These are phyloP conservation scores for Thielaviopsis populi DNA, from an alignment of 2,329 filamentous ascomycete genomes.

Conservation along the genomic window DNA sequence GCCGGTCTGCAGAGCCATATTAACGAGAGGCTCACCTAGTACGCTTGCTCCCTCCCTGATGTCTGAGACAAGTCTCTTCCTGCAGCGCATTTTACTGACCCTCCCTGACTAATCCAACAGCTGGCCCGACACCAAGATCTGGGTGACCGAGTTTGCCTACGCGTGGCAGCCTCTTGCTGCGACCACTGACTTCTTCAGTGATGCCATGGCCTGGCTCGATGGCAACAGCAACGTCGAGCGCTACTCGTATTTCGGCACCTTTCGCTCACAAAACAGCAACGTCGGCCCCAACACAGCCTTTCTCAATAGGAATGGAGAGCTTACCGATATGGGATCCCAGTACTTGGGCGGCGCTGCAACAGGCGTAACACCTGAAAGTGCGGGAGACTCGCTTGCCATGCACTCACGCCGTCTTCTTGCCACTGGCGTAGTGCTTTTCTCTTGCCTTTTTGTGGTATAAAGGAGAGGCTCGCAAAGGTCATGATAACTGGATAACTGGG, in stretches of 20 bases:
- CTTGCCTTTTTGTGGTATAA: not conserved
- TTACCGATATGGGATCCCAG: conserved; percentile 65
- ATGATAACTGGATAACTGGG: no score
- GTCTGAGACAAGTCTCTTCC: not conserved
- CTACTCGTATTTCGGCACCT: conserved; percentile 65
- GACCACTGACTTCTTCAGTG: conserved; percentile 54
- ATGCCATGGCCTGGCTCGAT: conserved; percentile 51
- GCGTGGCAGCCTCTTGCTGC: conserved; percentile 38
- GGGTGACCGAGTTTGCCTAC: conserved; percentile 66
- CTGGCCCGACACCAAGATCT: conserved; percentile 48
- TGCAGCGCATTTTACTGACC: not conserved
- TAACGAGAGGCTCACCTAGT: conserved; percentile 32
- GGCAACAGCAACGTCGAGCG: conserved; percentile 38
- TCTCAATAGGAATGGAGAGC: conserved; percentile 48
- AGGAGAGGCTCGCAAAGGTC: no score
- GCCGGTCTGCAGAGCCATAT: conserved; percentile 52
- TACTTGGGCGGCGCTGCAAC: conserved; percentile 48
- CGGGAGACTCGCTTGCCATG: not conserved
- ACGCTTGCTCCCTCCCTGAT: conserved; percentile 18
- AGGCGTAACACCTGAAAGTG: conserved; percentile 23
- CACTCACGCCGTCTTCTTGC: not conserved
- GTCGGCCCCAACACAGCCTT: conserved; percentile 60
- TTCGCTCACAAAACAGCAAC: conserved; percentile 54
- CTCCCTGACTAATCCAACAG: conserved; percentile 22
- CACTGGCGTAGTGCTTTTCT: not conserved